A percentile compares a stretch with the other conserved stretches of the same genome.
Conservation (phyloP, 129 eudicot genomes). For the Apium graveolens region DNA sequence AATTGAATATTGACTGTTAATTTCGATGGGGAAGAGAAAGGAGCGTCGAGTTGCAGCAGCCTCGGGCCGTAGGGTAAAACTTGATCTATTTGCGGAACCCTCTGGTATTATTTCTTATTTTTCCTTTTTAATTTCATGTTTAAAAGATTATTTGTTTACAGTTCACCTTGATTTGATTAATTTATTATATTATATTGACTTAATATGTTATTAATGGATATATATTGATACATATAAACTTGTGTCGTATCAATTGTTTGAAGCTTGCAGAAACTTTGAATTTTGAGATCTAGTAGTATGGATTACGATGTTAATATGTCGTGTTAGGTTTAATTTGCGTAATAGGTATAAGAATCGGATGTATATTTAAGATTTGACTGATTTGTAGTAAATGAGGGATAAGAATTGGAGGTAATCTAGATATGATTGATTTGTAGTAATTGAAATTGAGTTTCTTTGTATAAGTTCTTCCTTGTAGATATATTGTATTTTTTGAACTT, state of each 20-base stretch:
- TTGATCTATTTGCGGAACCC: conserved; percentile 93
- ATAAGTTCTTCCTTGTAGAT: not conserved
- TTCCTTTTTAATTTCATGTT: no score
- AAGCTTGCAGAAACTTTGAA: not conserved
- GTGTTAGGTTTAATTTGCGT: not conserved
- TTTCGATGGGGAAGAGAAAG: conserved; percentile 70
- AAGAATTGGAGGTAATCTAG: no score
- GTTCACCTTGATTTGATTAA: not conserved
- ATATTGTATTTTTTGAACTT: not conserved
- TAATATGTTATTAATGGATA: not conserved
- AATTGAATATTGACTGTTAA: not conserved
- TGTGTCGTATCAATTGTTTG: not conserved
- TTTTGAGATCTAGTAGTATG: not conserved
- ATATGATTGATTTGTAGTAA: not conserved
- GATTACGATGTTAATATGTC: not conserved
- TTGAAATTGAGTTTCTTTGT: not conserved
- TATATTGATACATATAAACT: not conserved
- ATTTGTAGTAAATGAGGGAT: no score
- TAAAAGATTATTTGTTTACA: not conserved
- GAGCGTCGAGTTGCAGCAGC: conserved; percentile 70
- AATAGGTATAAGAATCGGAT: not conserved
- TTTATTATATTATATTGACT: not conserved
- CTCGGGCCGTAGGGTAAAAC: conserved; percentile 85
- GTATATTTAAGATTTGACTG: not conserved
- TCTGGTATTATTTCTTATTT: conserved; percentile 40